Base-by-base conservation (phyloP, 495 filamentous ascomycete genomes). In the Neurospora sp. region DNA sequence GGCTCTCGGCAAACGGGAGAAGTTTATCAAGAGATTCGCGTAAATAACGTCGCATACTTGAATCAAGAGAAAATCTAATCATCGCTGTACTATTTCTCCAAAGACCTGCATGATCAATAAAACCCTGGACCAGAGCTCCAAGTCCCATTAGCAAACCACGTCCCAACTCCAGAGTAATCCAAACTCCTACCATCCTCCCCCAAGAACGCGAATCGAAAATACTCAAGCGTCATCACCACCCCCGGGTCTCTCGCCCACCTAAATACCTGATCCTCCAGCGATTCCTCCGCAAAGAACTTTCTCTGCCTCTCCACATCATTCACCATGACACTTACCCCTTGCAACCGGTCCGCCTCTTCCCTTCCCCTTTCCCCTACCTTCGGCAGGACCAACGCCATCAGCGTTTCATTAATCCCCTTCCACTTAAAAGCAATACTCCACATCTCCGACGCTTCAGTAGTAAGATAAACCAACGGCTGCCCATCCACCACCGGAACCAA, bases 401-500 rank as follows among this genome's bases (percentile, higher is more conserved):
- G 7, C 0, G 53, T 61, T 0, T 61, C 53, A 61, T 61, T 31
- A 9, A 73, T 22, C 9, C 85, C 81, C 90, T 86, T 80, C 72
- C 84, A 85, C 44, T 88, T 85, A 18, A 86, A 85, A 12, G 89
- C 87, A 3, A 87, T 87, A 8, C 79, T 79, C 18, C 74, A 69
- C 4, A 77, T 78, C 40, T 70, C 45, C 10, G 20, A n/a, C 9
- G 4, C n/a, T 4, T 42, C 76, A 1, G 3, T 22, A 9, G 8
- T 9, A 81, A 69, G 45, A 35, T 81, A 80, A 1, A 89, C 83
- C 9, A 81, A 71, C 4, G 86, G 84, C 8, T 83, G 12, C 5
- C 53, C 80, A 4, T 85, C 81, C 70, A 96, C 81, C 41, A 82
- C 83, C 0, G 94, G 94, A 14, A 93, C 86, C 0, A 87, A 80